Evolutionary conservation across 106 monocot genomes (phyloP).

Genomic region (Apostasia ramifera): DNA sequence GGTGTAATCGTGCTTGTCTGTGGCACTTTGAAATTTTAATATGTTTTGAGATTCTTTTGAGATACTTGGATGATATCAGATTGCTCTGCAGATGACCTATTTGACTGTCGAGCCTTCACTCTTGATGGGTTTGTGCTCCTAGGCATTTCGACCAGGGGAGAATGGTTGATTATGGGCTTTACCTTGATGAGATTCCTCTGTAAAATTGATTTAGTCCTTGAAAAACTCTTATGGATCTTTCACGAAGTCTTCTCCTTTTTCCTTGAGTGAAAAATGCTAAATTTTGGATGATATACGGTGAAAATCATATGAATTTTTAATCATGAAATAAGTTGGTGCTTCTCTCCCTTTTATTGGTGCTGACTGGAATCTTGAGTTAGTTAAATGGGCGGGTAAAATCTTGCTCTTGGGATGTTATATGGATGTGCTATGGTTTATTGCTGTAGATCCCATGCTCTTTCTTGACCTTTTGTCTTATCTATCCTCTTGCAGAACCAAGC

Average conservation of each 20-base stretch:
- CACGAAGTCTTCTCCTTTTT: too few relatives aligned
- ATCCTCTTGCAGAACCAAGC: constrained; percentile 19
- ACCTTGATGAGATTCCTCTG: neutral
- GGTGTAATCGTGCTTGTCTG: neutral
- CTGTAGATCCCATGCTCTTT: neutral
- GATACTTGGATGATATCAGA: neutral
- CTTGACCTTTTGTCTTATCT: neutral
- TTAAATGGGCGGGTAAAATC: neutral
- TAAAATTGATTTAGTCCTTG: neutral
- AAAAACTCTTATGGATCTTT: too few relatives aligned
- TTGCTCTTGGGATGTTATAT: neutral
- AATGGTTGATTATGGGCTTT: neutral
- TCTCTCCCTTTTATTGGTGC: too few relatives aligned
- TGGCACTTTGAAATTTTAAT: neutral
- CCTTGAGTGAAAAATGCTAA: too few relatives aligned
- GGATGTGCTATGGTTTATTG: neutral
- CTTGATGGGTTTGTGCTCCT: neutral
- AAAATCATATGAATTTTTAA: too few relatives aligned
- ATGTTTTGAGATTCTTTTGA: neutral
- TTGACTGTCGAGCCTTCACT: neutral
- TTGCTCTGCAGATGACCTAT: neutral
- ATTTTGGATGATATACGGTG: too few relatives aligned
- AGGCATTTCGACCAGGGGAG: neutral
- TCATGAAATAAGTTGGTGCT: too few relatives aligned
- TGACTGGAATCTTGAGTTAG: too few relatives aligned